A percentile compares a stretch with the other conserved stretches of the same genome.
phyloP scores from a whole-genome alignment of 805 yeast species.

The Lipomyces chichibuensis region DNA sequence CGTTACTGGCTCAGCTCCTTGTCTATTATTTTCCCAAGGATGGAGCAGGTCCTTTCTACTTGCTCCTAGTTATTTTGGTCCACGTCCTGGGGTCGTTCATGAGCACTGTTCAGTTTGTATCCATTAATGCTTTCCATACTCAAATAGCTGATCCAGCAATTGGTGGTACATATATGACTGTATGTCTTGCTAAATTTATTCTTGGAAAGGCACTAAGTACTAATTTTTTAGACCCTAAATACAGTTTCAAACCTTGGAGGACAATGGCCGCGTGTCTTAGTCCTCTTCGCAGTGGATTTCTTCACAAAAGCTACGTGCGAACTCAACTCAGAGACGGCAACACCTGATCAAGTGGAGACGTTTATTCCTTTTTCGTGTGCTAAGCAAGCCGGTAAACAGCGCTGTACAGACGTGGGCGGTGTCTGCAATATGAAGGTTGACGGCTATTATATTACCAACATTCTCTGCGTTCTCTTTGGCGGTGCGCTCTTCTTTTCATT shows the following conservation, averaged over 20 bases:
- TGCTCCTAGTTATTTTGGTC: slow-evolving; percentile 73
- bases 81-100: slow-evolving; percentile 87
- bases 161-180: slow-evolving; percentile 98
- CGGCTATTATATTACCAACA: slow-evolving; percentile 82
- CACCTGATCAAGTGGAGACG: slow-evolving; percentile 25
- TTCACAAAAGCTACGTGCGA: slow-evolving; percentile 70
- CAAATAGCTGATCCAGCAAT: slow-evolving; percentile 91
- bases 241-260: slow-evolving; percentile 94
- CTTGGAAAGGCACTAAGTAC: not conserved
- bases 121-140: slow-evolving; percentile 92
- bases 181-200: not conserved
- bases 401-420: slow-evolving; percentile 62
- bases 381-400: slow-evolving; percentile 49
- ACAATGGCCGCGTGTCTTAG: slow-evolving; percentile 92
- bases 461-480: slow-evolving; percentile 72
- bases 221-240: slow-evolving; percentile 58
- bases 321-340: slow-evolving; percentile 30
- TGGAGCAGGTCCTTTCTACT: slow-evolving; percentile 58
- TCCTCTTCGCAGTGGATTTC: slow-evolving; percentile 76
- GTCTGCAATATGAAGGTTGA: slow-evolving; percentile 59
- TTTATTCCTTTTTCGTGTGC: slow-evolving; percentile 43
- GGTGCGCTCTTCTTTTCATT: slow-evolving; percentile 62
- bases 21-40: slow-evolving; percentile 70
- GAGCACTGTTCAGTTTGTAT: slow-evolving; percentile 94
- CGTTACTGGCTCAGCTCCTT: slow-evolving; percentile 70